Conservation (phyloP, 768 basidiomycete species). For the Artomyces pyxidatus region DNA sequence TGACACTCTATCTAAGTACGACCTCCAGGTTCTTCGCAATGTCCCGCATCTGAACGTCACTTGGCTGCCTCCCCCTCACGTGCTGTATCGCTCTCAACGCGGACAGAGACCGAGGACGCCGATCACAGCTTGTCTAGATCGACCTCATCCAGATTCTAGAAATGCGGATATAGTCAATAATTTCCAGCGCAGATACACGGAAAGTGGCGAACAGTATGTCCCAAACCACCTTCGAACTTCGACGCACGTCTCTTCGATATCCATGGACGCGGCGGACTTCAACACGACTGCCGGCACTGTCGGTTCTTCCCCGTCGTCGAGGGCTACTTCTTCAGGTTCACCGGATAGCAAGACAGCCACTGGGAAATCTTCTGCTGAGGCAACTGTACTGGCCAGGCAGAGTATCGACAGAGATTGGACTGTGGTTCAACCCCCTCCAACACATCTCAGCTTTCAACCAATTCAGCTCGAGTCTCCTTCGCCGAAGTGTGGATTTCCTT, state of each 20-base stretch:
- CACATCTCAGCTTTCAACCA: not conserved
- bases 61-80: constrained; percentile 56
- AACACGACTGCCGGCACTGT: constrained; percentile 2
- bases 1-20: too few species aligned
- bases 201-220: too few species aligned
- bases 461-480: not conserved
- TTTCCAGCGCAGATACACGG: too few species aligned
- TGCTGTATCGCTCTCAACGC: not conserved
- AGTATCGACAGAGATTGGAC: constrained; percentile 10
- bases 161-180: too few species aligned
- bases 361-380: not conserved
- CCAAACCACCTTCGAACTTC: not conserved
- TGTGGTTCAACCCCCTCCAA: constrained; percentile 2
- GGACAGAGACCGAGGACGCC: too few species aligned
- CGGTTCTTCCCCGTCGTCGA: constrained; percentile 3
- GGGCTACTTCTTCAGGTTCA: not conserved
- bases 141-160: too few species aligned
- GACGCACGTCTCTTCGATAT: not conserved
- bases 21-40: too few species aligned
- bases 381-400: not conserved
- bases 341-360: not conserved
- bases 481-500: not conserved
- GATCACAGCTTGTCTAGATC: too few species aligned
- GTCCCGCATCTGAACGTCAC: constrained; percentile 68
- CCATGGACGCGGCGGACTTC: not conserved